These are phyloP conservation scores for Amborella trichopoda DNA, from an alignment of 164 flowering plant genomes.

Conservation along the genomic window DNA sequence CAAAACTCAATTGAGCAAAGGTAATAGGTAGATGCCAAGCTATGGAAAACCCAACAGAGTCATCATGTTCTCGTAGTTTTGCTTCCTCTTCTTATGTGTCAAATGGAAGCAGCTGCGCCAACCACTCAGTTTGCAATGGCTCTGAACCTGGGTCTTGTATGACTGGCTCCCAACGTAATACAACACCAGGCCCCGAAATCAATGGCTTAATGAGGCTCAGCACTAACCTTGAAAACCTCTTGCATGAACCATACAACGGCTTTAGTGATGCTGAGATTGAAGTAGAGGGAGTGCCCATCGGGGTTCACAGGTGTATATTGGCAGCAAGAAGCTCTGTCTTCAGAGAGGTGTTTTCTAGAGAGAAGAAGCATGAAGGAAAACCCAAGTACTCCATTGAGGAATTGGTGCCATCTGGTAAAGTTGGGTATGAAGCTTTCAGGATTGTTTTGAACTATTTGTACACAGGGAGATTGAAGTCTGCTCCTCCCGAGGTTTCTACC, in stretches of 20 bases:
- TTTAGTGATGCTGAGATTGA: conserved; percentile 50
- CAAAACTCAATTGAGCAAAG: too few relatives aligned
- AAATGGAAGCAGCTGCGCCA: conserved; percentile 26
- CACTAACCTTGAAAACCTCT: conserved; percentile 36
- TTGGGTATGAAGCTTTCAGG: conserved; percentile 54
- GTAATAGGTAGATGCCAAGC: too few relatives aligned
- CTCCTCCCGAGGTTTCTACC: conserved; percentile 48
- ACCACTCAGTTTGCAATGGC: conserved; percentile 9
- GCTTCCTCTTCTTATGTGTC: conserved; percentile 44
- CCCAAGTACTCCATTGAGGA: conserved; percentile 37
- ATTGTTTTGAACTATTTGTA: conserved; percentile 52
- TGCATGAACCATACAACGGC: conserved; percentile 24
- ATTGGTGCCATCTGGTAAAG: conserved; percentile 43
- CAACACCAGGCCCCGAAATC: conserved; percentile 26
- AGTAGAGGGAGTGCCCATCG: conserved; percentile 38
- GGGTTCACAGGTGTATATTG: conserved; percentile 56
- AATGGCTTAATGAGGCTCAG: conserved; percentile 45
- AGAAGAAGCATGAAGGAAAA: conserved; percentile 23
- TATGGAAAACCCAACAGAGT: conserved; percentile 20
- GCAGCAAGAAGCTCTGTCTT: conserved; percentile 57
- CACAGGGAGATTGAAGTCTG: conserved; percentile 52
- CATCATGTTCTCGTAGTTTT: conserved; percentile 50
- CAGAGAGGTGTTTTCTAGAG: conserved; percentile 28
- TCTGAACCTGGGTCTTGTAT: conserved; percentile 14
- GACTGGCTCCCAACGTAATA: neutral